Base-by-base conservation (phyloP, 75 land plant species). In the Picea sitchensis region DNA sequence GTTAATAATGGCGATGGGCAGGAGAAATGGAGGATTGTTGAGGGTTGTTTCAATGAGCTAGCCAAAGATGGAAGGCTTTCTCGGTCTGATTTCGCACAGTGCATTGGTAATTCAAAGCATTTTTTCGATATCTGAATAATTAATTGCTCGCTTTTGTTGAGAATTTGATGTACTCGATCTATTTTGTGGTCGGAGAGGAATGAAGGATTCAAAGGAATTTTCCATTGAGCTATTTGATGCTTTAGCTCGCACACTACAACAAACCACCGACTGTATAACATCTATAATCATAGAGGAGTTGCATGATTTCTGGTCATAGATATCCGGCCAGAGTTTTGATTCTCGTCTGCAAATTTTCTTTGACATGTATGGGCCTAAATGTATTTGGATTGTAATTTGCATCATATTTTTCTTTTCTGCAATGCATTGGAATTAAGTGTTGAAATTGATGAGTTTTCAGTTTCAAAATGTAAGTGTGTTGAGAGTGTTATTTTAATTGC, bases 261-360 rank as follows among this genome's bases (percentile, higher is more conserved):
- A n/a, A n/a, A n/a, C n/a, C n/a, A n/a, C n/a, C n/a, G n/a, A n/a
- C n/a, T n/a, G n/a, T n/a, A n/a, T n/a, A n/a, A n/a, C n/a, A n/a
- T n/a, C n/a, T n/a, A 63, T 80, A 23, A 90, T 84, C 14, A 87
- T 85, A 86, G 93, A 91, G 0, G 99, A 96, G 78, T 86, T 96
- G 14, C 82, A 84, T 65, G 93, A 94, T 81, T 92, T 86, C 63
- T 96, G 95, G 95, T 76, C 88, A 0, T 93, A 90, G 82, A 96
- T 96, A 71, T 80, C 95, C 30, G 94, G 94, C 78, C 92, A 92
- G 71, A 88, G 90, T 78, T 96, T 96, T 78, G 99, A 96, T 87
- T 88, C 99, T 18, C 91, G 93, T n/a, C 88, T 96, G 56, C 98
- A 96, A 81, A 91, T 96, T 79, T 96, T 96, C 90, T 96, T 96